Evolutionary conservation across 495 filamentous ascomycete genomes (phyloP), one percentile per base, ranked within the genome.

Genomic region (Aspergillus diversus): DNA sequence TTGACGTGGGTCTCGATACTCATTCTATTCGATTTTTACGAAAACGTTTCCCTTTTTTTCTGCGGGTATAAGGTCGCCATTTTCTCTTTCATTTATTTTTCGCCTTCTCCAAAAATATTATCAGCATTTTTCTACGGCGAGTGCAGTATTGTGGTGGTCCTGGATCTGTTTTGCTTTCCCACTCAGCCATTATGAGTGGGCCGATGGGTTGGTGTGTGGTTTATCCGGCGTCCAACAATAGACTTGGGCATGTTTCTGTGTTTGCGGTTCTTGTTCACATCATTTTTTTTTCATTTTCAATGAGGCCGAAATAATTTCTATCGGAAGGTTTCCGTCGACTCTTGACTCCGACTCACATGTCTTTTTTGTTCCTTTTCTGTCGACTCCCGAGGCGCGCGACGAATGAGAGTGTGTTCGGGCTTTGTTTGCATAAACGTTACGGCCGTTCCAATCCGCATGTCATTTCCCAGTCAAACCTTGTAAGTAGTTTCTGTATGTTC

Each of bases 171-270:
- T 72, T 54, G 66, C 70, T 73, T 71, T 56, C 60, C 58, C 66
- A 68, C 56, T 54, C 68, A 63, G 62, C 67, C 67, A 66, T 67
- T 68, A 73, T 71, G 71, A 69, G 69, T 72, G 74, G 71, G 69
- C 65, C 65, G 75, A 73, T 65, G 70, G 75, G 69, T 70, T 74
- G 71, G 75, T 66, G 72, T 74, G 73, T 75, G 70, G 69, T 76
- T 78, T 69, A 67, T 77, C 68, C 66, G 77, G 77, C 77, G 77
- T 80, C 77, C 73, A 74, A 72, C 72, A 66, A 80, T 80, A 80
- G 77, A 80, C 74, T 68, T 73, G 77, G 77, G 77, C 77, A 80
- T 80, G 76, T 78, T 69, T 69, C 66, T 61, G 68, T 73, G 71
- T 74, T 66, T 73, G 60, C 59, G 49, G 59, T 65, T 68, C 55